These are phyloP conservation scores for Gracilaria domingensis DNA, from an alignment of 23 red algal species.

Conservation along the genomic window DNA sequence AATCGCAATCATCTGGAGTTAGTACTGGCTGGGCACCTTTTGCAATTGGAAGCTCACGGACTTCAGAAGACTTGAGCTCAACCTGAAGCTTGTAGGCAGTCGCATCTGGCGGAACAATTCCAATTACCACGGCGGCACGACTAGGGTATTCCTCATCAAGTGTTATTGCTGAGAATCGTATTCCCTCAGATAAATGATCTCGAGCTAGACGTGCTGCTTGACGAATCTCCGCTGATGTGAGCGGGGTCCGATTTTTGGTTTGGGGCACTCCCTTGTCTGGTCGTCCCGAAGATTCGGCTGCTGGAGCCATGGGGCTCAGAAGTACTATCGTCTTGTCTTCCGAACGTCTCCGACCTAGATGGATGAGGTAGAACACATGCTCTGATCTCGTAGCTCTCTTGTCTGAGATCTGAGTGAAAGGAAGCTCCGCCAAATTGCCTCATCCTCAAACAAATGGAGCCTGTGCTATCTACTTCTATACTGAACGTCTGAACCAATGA, in stretches of 20 bases:
- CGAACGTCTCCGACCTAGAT: background rate
- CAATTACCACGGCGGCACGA: conserved; percentile 24
- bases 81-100: conserved; percentile 20
- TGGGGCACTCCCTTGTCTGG: background rate
- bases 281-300: conserved; percentile 8
- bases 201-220: conserved; percentile 4
- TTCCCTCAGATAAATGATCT: conserved; percentile 5
- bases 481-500: background rate
- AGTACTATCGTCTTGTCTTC: too few relatives aligned
- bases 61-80: background rate
- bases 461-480: too few relatives aligned
- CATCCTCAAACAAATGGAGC: too few relatives aligned
- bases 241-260: background rate
- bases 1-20: conserved; percentile 56
- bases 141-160: conserved; percentile 2
- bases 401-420: too few relatives aligned
- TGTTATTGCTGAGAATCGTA: conserved; percentile 32
- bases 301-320: conserved; percentile 40
- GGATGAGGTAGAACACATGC: background rate
- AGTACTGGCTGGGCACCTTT: conserved; percentile 38
- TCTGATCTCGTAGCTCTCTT: background rate
- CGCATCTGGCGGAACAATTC: background rate
- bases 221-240: background rate
- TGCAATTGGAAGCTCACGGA: conserved; percentile 6
- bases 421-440: too few relatives aligned